Percentiles rank a stretch among this genome's conserved stretches.
phyloP scores from a whole-genome alignment of 257 asterid species.

The Salvia miltiorrhiza region DNA sequence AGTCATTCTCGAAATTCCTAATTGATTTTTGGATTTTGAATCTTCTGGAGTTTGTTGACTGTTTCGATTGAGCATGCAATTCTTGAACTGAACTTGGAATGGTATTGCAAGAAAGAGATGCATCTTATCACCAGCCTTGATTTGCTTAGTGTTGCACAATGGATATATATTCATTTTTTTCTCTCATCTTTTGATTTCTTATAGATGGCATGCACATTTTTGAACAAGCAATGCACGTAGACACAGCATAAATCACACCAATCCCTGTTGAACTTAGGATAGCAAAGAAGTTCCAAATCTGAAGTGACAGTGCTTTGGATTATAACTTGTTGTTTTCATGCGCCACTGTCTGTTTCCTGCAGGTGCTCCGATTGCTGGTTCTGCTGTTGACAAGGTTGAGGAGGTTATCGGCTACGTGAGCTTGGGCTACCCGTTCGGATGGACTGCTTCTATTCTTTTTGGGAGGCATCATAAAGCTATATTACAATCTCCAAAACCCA shows the following conservation, averaged over 20 bases:
- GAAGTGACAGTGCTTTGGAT: neutral
- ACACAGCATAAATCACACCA: no score
- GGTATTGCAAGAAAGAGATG: no score
- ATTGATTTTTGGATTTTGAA: no score
- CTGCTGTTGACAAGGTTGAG: slow-evolving; percentile 65
- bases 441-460: slow-evolving; percentile 67
- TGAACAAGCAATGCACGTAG: no score
- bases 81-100: no score
- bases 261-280: neutral
- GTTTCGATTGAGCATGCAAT: no score
- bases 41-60: no score
- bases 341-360: no score
- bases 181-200: no score
- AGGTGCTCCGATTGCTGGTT: slow-evolving; percentile 86
- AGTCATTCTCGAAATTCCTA: no score
- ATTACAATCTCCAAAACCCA: slow-evolving; percentile 66
- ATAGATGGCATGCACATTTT: no score
- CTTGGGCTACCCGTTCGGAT: slow-evolving; percentile 80
- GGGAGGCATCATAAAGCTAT: slow-evolving; percentile 75
- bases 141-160: neutral
- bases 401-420: slow-evolving; percentile 66
- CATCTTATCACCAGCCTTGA: neutral
- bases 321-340: neutral
- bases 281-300: neutral
- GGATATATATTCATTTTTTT: neutral